Base-by-base conservation (phyloP, 148 eudicot species). In the Rhododendron ferrugineum region DNA sequence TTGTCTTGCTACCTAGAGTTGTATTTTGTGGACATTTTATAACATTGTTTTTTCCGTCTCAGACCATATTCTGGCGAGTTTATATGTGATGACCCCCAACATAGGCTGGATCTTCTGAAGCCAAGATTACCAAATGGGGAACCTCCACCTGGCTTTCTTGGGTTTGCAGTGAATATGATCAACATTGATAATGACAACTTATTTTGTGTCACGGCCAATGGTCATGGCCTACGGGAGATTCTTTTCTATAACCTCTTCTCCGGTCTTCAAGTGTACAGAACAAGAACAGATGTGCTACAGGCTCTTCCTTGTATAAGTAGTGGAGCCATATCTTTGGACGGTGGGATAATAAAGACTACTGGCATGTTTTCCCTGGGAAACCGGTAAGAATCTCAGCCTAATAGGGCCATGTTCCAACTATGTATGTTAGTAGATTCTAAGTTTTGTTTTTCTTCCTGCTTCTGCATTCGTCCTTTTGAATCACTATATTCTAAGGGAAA, bases 151-250 rank as follows among this genome's bases (percentile, higher is more conserved):
- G 98, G 98, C 9, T 95, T 94, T 92, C 89, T 94, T 82, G 98
- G 98, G 37, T 95, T 86, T 93, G 98, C 98, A 44, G 96, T 95
- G 72, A 95, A 95, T 87, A 91, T 94, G 98, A 82, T 95, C 50
- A 85, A 87, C 32, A 75, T 94, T 49, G 96, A 95, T 42, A 78
- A 68, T 79, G 44, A 56, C 60, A 86, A 92, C 82, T 85, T 92
- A 79, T 89, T 83, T 76, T 89, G 87, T 86, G 50, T 92, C 89
- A 91, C 96, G 11, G 84, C 89, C 22, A 85, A 64, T 85, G 96
- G 96, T 2, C 85, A 89, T 86, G 94, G 96, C 58, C 94, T 95
- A 23, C 86, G 98, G 81, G 98, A 95, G 89, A 95, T 96, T 42
- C 92, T 95, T 50, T 93, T 94, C 90, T 95, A 92, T 87, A 82